Base-by-base conservation (phyloP, 176 grass and related monocot species). In the Tuctoria greenei region DNA sequence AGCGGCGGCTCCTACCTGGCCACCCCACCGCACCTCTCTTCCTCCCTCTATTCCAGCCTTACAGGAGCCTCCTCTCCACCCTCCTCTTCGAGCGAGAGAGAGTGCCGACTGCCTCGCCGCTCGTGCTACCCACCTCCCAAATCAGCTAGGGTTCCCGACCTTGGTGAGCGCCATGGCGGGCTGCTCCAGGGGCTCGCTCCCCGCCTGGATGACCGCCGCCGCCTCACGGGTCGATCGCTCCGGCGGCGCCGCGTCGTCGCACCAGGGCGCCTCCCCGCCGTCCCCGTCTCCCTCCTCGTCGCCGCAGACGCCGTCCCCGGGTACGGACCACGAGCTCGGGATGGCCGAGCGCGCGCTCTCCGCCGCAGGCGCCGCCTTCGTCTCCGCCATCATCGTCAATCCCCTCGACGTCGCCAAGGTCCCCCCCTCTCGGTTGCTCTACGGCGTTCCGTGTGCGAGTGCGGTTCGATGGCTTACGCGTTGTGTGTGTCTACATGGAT, bases 321-420 rank as follows among this genome's bases (percentile, higher is more conserved):
- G 47, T 18, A 21, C 73, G 5, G 81, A 90, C 75, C 77, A 67
- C 20, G 70, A 79, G n/a, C 71, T 90, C 61, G 86, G 91, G 36
- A 75, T 94, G 75, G 66, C 35, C 24, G 91, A 94, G 86, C 85
- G 91, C 40, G 58, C 82, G 18, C 82, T 94, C 34, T 98, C 95
- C 11, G 95, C 95, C 14, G 95, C 89, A 41, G 85, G 86, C 15
- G 95, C 95, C 49, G 95, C 91, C 42, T 85, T 98, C 73, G 67
- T 98, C 59, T 94, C 95, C 15, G 91, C 91, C 4, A 82, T 98
- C 57, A 84, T 98, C 63, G 86, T 94, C 64, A 98, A 98, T 42
- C 95, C 95, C 10, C 95, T 98, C 4, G 95, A 98, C 79, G 95
- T 98, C 37, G 95, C 86, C 24, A 98, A 98, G 90, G 93, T 97